Evolutionary conservation across 768 basidiomycete genomes (phyloP), one percentile per base, ranked within the genome.

Genomic region (Leccinum fibrillosum): DNA sequence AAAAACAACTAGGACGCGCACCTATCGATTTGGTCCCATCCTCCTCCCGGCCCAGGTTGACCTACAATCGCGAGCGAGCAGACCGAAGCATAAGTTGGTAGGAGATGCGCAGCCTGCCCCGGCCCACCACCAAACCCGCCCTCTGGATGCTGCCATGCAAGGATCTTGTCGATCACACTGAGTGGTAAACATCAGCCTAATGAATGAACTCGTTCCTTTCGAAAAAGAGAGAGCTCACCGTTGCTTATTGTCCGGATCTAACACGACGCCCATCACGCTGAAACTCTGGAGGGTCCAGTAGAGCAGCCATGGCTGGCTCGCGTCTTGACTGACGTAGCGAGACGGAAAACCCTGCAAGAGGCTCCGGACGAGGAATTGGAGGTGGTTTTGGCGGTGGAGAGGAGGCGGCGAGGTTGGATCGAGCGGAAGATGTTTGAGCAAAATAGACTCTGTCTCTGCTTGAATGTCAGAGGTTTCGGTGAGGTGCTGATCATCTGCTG

Each of bases 91-190:
- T 97, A 99, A 0, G 92, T 97, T 0, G 96, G 84, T 7, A 98
- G 77, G 6, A 98, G 75, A 73, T 98, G 97, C 0, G 94, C 80
- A 0, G 86, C 78, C 68, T 98, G 97, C 2, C 90, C 86, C 1
- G 92, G 89, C 0, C 96, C 96, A 21, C 97, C 97, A 7, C 86
- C 85, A 69, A 98, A 98, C 2, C 95, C 96, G 1, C 96, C 96
- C 9, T 84, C 79, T 0, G 88, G 86, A 70, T 94, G 90, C 70
- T 97, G 92, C 76, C 87, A 90, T 1, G 82, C 74, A 68, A 94
- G 72, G 21, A 98, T 78, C 56, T 90, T 97, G 44, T 90, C 80
- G 61, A 94, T 86, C 10, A 86, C 84, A 53, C 94, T 94, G 49
- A 25, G 4, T 28, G 9, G 21, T 47, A 30, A 37, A 34, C 4